Evolutionary conservation across 768 basidiomycete genomes (phyloP), one percentile per base, ranked within the genome.

Genomic region (Russula earlei): DNA sequence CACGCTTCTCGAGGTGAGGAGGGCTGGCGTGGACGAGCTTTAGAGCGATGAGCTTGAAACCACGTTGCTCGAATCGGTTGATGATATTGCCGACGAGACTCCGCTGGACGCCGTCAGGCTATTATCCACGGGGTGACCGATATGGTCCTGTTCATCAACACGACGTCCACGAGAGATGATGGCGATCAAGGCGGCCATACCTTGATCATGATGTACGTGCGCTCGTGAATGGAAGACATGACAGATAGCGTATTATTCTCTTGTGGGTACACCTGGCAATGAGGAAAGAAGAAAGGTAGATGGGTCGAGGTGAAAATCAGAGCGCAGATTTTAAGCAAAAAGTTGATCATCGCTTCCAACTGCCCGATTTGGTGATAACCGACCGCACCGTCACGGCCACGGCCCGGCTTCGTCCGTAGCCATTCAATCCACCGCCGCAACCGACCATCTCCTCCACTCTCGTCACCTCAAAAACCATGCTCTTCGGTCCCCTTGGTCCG

Each of bases 121-220:
- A 55, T 4, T 10, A 9, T 7, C 4, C 19, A 71, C 66, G 17
- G 59, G 27, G 52, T 48, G n/a, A 42, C 55, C 41, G 44, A 38
- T 11, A 40, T 24, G 52, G 24, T 22, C 43, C 15, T 45, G 22
- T 46, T 27, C 19, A 40, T 49, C 49, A 54, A 53, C 58, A 49
- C 27, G 58, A 31, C 20, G 22, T 15, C n/a, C 24, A 40, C 41
- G 17, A n/a, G 49, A 41, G 12, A 33, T 24, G 41, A 7, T 22
- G 34, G 11, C 10, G 20, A 34, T 24, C 12, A 11, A 15, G 15
- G 43, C 8, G n/a, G 19, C 64, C 67, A 45, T 52, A 85, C 91
- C 92, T 97, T 99, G 85, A 98, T 81, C 95, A 97, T 97, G 79
- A 98, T 98, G 78, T 95, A 97, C 72, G 94, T 95, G 72, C 91